phyloP scores from a whole-genome alignment of 192 early-diverging fungal genomes.

The Umbelopsis sp. region DNA sequence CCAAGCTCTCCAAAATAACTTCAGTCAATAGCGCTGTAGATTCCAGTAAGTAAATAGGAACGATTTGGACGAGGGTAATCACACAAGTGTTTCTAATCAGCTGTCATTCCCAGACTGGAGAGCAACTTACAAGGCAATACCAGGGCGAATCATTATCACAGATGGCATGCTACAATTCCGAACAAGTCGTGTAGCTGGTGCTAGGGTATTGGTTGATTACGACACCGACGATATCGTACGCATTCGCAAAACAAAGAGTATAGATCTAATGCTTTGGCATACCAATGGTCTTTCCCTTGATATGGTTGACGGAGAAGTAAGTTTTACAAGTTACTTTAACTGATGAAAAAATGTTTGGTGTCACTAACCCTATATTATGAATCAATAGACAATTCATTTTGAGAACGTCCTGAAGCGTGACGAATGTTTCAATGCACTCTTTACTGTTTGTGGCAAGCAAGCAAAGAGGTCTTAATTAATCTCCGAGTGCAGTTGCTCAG shows the following conservation, averaged over 20 bases:
- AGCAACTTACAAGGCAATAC: slow-evolving; percentile 16
- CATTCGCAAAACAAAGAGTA: slow-evolving; percentile 29
- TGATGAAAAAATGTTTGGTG: no score
- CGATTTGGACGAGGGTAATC: background rate
- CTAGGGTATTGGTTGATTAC: slow-evolving; percentile 21
- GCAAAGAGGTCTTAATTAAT: background rate
- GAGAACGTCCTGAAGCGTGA: slow-evolving; percentile 31
- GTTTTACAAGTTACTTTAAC: no score
- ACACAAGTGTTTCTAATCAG: background rate
- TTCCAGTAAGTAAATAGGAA: background rate
- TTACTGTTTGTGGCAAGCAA: slow-evolving; percentile 20
- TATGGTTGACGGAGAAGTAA: slow-evolving; percentile 16
- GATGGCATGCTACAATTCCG: slow-evolving; percentile 13
- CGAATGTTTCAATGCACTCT: slow-evolving; percentile 31
- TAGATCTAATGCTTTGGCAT: slow-evolving; percentile 29
- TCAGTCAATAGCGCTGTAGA: background rate
- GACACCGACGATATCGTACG: slow-evolving; percentile 25
- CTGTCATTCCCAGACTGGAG: background rate
- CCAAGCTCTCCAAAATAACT: background rate
- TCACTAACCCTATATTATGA: background rate
- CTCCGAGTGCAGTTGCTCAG: no score
- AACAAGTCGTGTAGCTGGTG: slow-evolving; percentile 26
- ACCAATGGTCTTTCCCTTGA: slow-evolving; percentile 26
- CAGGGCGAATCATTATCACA: slow-evolving; percentile 18
- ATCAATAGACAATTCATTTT: slow-evolving; percentile 20